Evolutionary conservation across 306 rosid species (phyloP).

Genomic region (peach (Prunus persica)): Prunus_persica_NCBIv2 NC_034013.1:13190001-13190500

Average conservation of each 20-base stretch:
- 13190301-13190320: background rate
- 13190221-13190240: conserved; percentile 19
- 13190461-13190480: conserved; percentile 72
- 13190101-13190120: background rate
- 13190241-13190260: conserved; percentile 6
- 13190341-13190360: background rate
- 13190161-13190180: conserved; percentile 45
- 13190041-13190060: background rate
- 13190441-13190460: conserved; percentile 58
- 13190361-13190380: background rate
- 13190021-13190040: background rate
- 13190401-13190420: conserved; percentile 57
- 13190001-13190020: background rate
- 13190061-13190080: background rate
- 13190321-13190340: background rate
- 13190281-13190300: background rate
- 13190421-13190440: conserved; percentile 59
- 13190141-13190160: conserved; percentile 61
- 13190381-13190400: conserved; percentile 39
- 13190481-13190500: conserved; percentile 32
- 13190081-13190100: background rate
- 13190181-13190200: conserved; percentile 53
- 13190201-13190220: conserved; percentile 32
- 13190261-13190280: background rate
- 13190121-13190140: background rate